Conservation (phyloP, 768 basidiomycete genomes). For the Panaeolus papilionaceus region DNA sequence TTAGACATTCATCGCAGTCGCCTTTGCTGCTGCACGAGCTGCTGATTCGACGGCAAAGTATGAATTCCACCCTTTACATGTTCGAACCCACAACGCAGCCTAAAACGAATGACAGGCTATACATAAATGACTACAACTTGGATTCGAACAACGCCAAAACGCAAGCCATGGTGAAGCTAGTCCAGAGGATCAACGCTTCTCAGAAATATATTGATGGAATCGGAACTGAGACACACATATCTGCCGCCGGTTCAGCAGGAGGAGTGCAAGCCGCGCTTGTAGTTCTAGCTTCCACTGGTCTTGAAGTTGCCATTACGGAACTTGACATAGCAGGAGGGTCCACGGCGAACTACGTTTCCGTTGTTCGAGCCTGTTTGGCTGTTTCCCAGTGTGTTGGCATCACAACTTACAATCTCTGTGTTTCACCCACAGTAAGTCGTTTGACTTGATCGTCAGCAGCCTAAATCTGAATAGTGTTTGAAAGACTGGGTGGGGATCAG, state of each 20-base stretch:
- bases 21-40: slow-evolving; percentile 54
- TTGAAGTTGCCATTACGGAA: slow-evolving; percentile 25
- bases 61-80: slow-evolving; percentile 7
- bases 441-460: too few relatives aligned
- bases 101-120: slow-evolving; percentile 51
- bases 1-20: slow-evolving; percentile 53
- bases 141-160: slow-evolving; percentile 55
- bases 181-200: slow-evolving; percentile 47
- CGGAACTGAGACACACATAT: slow-evolving; percentile 53
- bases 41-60: slow-evolving; percentile 57
- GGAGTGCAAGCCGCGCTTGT: slow-evolving; percentile 48
- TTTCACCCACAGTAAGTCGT: too few relatives aligned
- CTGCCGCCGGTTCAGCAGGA: slow-evolving; percentile 41
- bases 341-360: slow-evolving; percentile 48
- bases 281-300: slow-evolving; percentile 47
- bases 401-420: slow-evolving; percentile 37
- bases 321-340: slow-evolving; percentile 47
- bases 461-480: too few relatives aligned
- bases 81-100: slow-evolving; percentile 34
- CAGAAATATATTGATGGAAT: slow-evolving; percentile 53
- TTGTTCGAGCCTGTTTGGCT: slow-evolving; percentile 51
- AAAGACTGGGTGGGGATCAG: not conserved
- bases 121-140: slow-evolving; percentile 34
- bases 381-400: slow-evolving; percentile 50
- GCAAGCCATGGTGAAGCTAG: slow-evolving; percentile 46